Conservation (phyloP, 2,329 filamentous ascomycete species). For the Claviceps monticola region DNA sequence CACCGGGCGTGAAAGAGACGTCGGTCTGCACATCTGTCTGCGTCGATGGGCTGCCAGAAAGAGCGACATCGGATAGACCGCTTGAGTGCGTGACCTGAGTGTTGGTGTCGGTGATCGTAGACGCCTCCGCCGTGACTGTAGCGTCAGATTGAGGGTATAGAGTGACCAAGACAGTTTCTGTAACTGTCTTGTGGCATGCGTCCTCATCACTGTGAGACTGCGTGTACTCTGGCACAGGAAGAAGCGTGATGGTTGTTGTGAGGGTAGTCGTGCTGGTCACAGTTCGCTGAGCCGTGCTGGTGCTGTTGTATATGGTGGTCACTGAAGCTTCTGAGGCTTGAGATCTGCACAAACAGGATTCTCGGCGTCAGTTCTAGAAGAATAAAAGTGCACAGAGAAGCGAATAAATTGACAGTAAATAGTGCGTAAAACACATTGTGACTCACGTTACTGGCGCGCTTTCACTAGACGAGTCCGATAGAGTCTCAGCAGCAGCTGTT, state of each 20-base stretch:
- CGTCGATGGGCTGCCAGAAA: conserved; percentile 14
- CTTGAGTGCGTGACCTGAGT: conserved; percentile 12
- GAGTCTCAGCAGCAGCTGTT: neutral
- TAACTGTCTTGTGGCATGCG: conserved; percentile 4
- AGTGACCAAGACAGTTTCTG: conserved; percentile 6
- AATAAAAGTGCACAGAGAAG: too few relatives aligned
- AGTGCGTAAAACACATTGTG: too few relatives aligned
- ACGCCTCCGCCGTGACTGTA: conserved; percentile 13
- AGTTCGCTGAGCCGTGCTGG: conserved; percentile 1
- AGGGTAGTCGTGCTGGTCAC: conserved; percentile 11
- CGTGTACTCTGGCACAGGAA: conserved; percentile 13
- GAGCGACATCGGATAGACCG: conserved; percentile 13
- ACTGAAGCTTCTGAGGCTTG: conserved; percentile 19
- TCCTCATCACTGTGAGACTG: conserved; percentile 9
- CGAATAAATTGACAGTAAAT: neutral
- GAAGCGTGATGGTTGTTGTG: conserved; percentile 11
- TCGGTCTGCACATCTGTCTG: conserved; percentile 11
- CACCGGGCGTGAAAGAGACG: conserved; percentile 11
- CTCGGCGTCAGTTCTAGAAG: neutral
- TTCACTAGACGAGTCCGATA: conserved; percentile 6
- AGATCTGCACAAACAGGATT: conserved; percentile 14
- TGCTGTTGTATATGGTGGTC: conserved; percentile 19
- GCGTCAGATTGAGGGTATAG: conserved; percentile 10
- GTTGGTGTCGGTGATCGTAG: conserved; percentile 14
- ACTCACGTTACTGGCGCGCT: conserved; percentile 23